A percentile compares a stretch with the other conserved stretches of the same genome.
These are phyloP conservation scores for Poronia punctata DNA, from an alignment of 495 filamentous ascomycete genomes.

Conservation along the genomic window DNA sequence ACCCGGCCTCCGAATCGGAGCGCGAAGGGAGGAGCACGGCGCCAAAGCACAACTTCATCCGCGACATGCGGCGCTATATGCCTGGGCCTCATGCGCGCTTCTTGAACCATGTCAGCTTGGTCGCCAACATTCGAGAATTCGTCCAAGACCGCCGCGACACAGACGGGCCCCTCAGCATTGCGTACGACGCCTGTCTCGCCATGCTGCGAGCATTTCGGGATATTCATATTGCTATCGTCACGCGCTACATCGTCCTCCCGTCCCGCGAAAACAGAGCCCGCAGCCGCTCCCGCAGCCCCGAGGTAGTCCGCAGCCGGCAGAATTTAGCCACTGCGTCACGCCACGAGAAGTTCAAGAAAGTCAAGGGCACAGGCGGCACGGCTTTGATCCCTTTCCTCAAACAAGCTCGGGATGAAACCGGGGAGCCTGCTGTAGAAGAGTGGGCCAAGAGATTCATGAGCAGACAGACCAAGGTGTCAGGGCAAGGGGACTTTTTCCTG, in stretches of 20 bases:
- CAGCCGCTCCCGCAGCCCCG: conserved; percentile 39
- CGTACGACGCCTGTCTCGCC: conserved; percentile 84
- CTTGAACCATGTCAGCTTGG: conserved; percentile 65
- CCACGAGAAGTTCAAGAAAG: conserved; percentile 48
- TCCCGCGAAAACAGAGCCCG: conserved; percentile 42
- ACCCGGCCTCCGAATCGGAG: conserved; percentile 36
- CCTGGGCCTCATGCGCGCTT: conserved; percentile 87
- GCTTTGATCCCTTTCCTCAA: conserved; percentile 90
- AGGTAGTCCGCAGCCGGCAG: conserved; percentile 36
- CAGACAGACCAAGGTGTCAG: conserved; percentile 36
- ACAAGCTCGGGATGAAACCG: conserved; percentile 91
- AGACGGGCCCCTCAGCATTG: conserved; percentile 61
- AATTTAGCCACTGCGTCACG: conserved; percentile 61
- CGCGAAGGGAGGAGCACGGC: conserved; percentile 47
- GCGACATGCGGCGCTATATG: conserved; percentile 97
- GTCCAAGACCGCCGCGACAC: conserved; percentile 54
- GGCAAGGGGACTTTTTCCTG: conserved; percentile 48
- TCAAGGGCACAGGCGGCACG: conserved; percentile 88
- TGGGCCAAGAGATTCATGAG: conserved; percentile 74
- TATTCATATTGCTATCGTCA: conserved; percentile 94
- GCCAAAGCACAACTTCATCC: conserved; percentile 80
- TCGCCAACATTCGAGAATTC: conserved; percentile 85
- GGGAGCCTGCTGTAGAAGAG: conserved; percentile 78
- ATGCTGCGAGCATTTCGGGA: conserved; percentile 88
- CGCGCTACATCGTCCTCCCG: conserved; percentile 86